phyloP scores from a whole-genome alignment of 495 filamentous ascomycete species.

The Astrothelium subdiscretum region DNA sequence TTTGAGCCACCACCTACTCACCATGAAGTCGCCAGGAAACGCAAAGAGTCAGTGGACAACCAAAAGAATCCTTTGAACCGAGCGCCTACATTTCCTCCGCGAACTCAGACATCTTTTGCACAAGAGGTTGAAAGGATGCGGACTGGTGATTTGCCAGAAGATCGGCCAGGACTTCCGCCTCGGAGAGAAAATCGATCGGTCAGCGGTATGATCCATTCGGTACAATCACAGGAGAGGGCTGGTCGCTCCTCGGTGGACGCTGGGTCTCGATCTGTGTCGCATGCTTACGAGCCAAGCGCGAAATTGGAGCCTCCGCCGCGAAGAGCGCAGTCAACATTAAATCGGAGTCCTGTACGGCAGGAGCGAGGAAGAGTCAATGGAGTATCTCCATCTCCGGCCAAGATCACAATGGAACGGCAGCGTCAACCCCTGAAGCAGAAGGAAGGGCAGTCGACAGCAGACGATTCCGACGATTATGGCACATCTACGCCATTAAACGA shows the following conservation, averaged over 20 bases:
- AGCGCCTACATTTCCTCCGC: neutral
- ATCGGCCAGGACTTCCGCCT: constrained; percentile 15
- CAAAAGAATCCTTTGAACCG: neutral
- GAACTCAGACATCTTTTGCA: neutral
- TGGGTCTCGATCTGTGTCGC: neutral
- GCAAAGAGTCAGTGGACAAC: constrained; percentile 1
- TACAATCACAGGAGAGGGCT: neutral
- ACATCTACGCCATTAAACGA: constrained; percentile 11
- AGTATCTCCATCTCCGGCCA: neutral
- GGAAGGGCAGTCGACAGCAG: neutral
- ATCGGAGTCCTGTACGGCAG: neutral
- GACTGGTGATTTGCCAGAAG: constrained; percentile 10
- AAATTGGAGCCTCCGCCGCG: neutral
- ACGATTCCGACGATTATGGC: constrained; percentile 22
- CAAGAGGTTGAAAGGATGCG: constrained; percentile 2
- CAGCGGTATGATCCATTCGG: neutral
- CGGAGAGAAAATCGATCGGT: neutral
- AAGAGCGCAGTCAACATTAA: neutral
- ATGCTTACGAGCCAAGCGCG: neutral
- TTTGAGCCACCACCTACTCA: constrained; percentile 10
- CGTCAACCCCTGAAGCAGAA: neutral
- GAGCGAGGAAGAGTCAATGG: constrained; percentile 5
- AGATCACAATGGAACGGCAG: neutral
- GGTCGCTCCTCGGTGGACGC: constrained; percentile 1
- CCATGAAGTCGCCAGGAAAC: constrained; percentile 5